These are phyloP conservation scores for Ceratocystis alfenasii DNA, from an alignment of 2,329 filamentous ascomycete genomes.

Conservation along the genomic window DNA sequence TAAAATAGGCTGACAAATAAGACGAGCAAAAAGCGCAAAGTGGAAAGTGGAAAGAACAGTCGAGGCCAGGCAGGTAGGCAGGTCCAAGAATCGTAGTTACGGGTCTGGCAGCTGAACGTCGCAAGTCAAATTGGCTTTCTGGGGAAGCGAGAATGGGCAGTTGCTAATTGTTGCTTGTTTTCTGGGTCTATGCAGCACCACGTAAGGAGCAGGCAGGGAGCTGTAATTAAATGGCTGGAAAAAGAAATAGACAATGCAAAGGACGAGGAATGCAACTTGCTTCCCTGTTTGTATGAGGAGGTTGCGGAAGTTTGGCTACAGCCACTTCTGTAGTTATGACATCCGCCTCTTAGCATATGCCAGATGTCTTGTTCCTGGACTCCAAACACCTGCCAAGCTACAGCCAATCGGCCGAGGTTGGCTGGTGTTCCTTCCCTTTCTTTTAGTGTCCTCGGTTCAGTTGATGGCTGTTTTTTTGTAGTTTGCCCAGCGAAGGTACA, in stretches of 20 bases:
- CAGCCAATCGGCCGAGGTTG: slow-evolving; percentile 16
- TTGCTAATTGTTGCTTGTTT: background rate
- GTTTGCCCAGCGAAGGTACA: background rate
- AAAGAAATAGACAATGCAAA: slow-evolving; percentile 20
- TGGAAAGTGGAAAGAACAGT: background rate
- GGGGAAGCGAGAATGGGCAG: slow-evolving; percentile 4
- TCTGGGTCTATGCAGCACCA: background rate
- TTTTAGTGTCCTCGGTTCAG: slow-evolving; percentile 20
- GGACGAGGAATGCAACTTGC: background rate
- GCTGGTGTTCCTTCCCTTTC: slow-evolving; percentile 19
- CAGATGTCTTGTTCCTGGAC: background rate
- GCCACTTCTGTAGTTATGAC: background rate
- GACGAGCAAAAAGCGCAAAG: background rate
- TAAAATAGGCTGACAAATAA: background rate
- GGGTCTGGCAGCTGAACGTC: background rate
- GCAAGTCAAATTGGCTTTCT: background rate
- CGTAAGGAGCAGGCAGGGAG: slow-evolving; percentile 15
- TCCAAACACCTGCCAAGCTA: slow-evolving; percentile 4
- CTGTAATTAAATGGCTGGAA: slow-evolving; percentile 17
- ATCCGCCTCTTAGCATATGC: background rate
- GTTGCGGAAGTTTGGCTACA: background rate
- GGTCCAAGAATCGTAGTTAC: background rate
- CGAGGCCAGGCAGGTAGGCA: no score
- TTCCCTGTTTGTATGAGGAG: no score
- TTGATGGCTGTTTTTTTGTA: background rate